Conservation (phyloP, 495 filamentous ascomycete species). For the Xylona heveae region DNA sequence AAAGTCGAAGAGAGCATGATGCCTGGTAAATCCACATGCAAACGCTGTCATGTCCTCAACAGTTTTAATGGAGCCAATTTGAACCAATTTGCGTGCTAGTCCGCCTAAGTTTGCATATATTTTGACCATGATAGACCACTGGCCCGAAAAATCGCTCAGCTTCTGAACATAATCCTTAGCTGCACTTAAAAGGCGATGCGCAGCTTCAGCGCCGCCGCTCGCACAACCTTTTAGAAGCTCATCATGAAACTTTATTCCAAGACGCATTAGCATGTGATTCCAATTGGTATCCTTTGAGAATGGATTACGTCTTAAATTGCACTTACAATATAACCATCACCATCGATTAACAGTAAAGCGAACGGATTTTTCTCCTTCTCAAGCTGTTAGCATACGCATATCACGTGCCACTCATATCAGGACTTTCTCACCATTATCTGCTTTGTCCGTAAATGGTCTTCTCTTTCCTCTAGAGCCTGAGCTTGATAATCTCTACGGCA, state of each 20-base stretch:
- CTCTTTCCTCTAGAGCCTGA: no score
- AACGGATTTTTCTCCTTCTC: slow-evolving; percentile 66
- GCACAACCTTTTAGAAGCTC: slow-evolving; percentile 37
- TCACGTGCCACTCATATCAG: no score
- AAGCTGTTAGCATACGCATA: no score
- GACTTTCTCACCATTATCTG: no score
- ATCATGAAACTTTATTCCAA: slow-evolving; percentile 44
- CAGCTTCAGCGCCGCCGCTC: slow-evolving; percentile 51
- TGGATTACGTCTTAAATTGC: neutral
- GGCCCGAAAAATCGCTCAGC: slow-evolving; percentile 18
- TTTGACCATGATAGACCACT: slow-evolving; percentile 36
- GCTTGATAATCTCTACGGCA: no score
- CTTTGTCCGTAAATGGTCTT: no score
- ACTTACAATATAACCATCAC: slow-evolving; percentile 49
- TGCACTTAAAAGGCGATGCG: slow-evolving; percentile 32
- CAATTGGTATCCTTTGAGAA: slow-evolving; percentile 2
- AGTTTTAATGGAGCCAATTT: slow-evolving; percentile 30
- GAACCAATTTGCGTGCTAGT: slow-evolving; percentile 35
- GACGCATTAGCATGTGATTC: slow-evolving; percentile 3
- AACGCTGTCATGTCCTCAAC: slow-evolving; percentile 40
- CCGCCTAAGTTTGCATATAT: slow-evolving; percentile 48
- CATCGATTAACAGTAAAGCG: slow-evolving; percentile 55
- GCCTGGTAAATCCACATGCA: slow-evolving; percentile 30
- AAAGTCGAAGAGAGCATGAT: slow-evolving; percentile 5
- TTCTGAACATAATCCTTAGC: slow-evolving; percentile 26